Base-by-base conservation (phyloP, 225 moss, liverwort and hornwort species). In the Ulota crispa region DNA sequence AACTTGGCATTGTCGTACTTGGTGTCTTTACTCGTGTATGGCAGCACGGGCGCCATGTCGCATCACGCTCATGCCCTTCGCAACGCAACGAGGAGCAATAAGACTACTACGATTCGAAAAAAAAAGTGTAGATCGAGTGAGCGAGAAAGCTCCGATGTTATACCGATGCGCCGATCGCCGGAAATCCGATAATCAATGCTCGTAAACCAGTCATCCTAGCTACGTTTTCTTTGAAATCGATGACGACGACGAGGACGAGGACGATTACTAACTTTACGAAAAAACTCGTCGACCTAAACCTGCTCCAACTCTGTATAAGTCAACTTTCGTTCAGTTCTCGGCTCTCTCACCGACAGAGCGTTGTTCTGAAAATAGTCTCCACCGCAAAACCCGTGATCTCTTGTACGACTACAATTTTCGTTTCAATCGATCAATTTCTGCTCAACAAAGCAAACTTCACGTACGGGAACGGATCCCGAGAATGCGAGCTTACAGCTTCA, bases 1-100 rank as follows among this genome's bases (percentile, higher is more conserved):
- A 99, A 88, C 89, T 99, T 99, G 15, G 95, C 95, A 83, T 99
- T 99, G 82, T 96, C 95, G 77, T 99, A 99, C 32, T 86, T 76
- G 42, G 89, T 79, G 27, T 91, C 94, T 72, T 83, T 82, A 69
- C 66, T 88, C 57, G 91, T 81, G 78, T 88, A 91, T 55, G 91
- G 91, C 88, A 91, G 83, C 85, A 88, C 86, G 67, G 85, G 83
- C 66, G 87, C 86, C 91, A 91, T 89, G 47, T 45, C 54, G 83
- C 87, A 78, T 83, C 72, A 89, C 86, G 59, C 81, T 80, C 71
- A 53, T 27, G 30, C 52, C 61, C 73, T 67, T 62, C 78, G 28
- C 36, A 52, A 79, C 69, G 31, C 53, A 71, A 23, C 53, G 41
- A 27, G 1, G 31, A 64, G 31, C 63, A 26, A 45, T 12, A 57